Percentiles rank a stretch among this genome's conserved stretches.
These are phyloP conservation scores for Barnettozyma californica DNA, from an alignment of 805 yeast genomes.

Conservation along the genomic window DNA sequence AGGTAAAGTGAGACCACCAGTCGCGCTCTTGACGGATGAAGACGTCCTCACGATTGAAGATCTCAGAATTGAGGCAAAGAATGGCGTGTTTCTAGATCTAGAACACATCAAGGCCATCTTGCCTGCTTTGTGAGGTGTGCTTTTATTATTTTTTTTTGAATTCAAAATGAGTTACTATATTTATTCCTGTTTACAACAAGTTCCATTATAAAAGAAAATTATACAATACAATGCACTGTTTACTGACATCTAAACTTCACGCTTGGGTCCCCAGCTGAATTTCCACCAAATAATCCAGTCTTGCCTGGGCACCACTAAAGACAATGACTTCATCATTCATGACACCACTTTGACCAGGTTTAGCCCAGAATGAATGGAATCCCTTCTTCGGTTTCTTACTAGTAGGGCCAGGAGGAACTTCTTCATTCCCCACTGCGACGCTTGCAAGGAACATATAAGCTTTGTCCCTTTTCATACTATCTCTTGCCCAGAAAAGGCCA, in stretches of 20 bases:
- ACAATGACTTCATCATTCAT: slow-evolving; percentile 6
- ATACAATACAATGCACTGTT: too few species aligned
- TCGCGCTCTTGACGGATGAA: neutral
- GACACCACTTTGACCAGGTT: slow-evolving; percentile 3
- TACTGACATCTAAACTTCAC: too few species aligned
- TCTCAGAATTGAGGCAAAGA: neutral
- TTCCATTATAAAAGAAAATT: too few species aligned
- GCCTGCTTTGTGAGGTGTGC: neutral
- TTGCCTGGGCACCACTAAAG: slow-evolving; percentile 4
- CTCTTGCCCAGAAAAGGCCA: slow-evolving; percentile 7
- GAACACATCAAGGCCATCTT: neutral
- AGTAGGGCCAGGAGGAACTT: slow-evolving; percentile 2
- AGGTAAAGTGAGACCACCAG: neutral
- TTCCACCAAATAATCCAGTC: slow-evolving; percentile 5
- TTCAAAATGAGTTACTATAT: too few species aligned
- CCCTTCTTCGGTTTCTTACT: neutral
- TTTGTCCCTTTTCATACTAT: neutral
- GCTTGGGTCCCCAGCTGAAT: neutral
- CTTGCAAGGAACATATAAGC: slow-evolving; percentile 5
- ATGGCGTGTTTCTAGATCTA: neutral
- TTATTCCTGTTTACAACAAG: neutral
- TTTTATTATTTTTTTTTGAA: too few species aligned
- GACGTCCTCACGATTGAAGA: neutral
- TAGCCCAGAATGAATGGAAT: slow-evolving; percentile 6
- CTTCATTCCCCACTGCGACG: slow-evolving; percentile 5